Percentiles rank a stretch among this genome's conserved stretches.
Conservation (phyloP, 1,284 basidiomycete species). For the Thecaphora thlaspeos region DNA sequence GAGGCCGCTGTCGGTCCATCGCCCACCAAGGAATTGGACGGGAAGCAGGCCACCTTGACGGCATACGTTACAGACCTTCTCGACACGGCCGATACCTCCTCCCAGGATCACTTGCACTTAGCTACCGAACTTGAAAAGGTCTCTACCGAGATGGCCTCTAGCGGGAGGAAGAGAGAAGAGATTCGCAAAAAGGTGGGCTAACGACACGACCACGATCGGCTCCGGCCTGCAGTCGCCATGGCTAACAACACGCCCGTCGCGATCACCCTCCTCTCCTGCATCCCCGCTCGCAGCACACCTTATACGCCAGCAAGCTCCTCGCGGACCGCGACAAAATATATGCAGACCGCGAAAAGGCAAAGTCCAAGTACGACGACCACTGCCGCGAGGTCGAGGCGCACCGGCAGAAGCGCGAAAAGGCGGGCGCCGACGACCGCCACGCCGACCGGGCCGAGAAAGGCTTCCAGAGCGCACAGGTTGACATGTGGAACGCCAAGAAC, state of each 20-base stretch:
- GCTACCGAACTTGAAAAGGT: constrained; percentile 20
- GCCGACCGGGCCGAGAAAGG: constrained; percentile 35
- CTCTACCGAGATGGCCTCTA: constrained; percentile 13
- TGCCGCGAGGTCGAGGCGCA: constrained; percentile 39
- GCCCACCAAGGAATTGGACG: constrained; percentile 34
- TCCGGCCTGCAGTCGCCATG: no score
- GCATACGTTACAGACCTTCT: constrained; percentile 18
- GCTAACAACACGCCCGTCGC: no score
- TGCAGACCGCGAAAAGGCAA: constrained; percentile 33
- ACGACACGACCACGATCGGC: no score
- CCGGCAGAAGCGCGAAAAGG: constrained; percentile 39
- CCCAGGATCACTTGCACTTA: constrained; percentile 14
- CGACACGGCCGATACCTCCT: constrained; percentile 13
- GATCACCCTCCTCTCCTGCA: not conserved
- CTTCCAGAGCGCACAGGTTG: constrained; percentile 27
- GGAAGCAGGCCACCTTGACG: constrained; percentile 18
- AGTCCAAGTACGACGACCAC: constrained; percentile 42
- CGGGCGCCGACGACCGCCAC: constrained; percentile 30
- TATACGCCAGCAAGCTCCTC: constrained; percentile 26
- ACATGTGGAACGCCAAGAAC: constrained; percentile 46
- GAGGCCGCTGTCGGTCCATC: constrained; percentile 33
- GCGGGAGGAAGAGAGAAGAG: constrained; percentile 24
- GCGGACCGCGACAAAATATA: constrained; percentile 40
- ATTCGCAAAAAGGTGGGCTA: constrained; percentile 28
- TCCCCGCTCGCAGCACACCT: constrained; percentile 8